These are phyloP conservation scores for Pestalotiopsis sp. DNA, from an alignment of 2,329 filamentous ascomycete species.

Conservation along the genomic window DNA sequence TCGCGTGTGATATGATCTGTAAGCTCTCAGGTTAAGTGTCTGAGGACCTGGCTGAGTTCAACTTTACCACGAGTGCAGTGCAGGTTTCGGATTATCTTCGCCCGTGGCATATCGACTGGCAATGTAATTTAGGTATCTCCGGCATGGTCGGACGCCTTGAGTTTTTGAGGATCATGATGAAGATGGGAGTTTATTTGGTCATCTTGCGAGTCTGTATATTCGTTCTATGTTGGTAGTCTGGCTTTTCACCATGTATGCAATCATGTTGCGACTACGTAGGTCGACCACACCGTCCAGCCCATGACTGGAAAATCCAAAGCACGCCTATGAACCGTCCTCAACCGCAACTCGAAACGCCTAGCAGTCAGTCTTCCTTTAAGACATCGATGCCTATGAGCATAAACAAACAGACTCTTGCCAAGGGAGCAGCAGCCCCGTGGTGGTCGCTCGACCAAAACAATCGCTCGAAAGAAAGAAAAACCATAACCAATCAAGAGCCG, in stretches of 20 bases:
- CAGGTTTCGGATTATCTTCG: too few relatives aligned
- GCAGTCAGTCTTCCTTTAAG: neutral
- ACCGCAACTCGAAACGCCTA: neutral
- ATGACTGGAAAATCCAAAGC: neutral
- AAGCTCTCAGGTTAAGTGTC: neutral
- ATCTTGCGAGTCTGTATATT: slow-evolving; percentile 5
- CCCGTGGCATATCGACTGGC: too few relatives aligned
- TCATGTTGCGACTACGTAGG: neutral
- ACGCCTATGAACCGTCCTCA: neutral
- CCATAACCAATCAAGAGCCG: neutral
- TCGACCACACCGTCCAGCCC: neutral
- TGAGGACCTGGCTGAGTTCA: too few relatives aligned
- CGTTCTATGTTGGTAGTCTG: slow-evolving; percentile 7
- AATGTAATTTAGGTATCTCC: too few relatives aligned
- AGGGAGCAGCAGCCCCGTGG: neutral
- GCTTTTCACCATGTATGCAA: neutral
- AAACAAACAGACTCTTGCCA: neutral
- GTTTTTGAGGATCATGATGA: too few relatives aligned
- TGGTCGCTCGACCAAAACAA: neutral
- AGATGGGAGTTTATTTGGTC: neutral
- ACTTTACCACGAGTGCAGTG: too few relatives aligned
- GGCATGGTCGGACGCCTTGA: too few relatives aligned
- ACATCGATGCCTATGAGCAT: neutral
- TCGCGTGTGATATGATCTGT: neutral
- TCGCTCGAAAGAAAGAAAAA: neutral